Percentiles rank a stretch among this genome's conserved stretches.
phyloP scores from a whole-genome alignment of 371 early-diverging fungal genomes.

The Mucor indicus region DNA sequence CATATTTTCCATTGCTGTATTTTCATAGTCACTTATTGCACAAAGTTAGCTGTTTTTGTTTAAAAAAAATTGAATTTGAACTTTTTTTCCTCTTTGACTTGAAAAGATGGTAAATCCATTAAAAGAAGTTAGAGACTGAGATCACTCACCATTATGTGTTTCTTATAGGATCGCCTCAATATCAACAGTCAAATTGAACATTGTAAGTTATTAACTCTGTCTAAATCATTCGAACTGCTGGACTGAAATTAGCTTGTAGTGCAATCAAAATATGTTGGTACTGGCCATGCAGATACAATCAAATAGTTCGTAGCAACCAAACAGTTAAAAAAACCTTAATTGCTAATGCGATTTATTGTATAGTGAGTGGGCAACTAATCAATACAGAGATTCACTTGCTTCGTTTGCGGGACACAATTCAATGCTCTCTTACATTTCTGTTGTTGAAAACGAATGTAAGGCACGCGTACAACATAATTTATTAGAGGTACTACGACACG shows the following conservation, averaged over 20 bases:
- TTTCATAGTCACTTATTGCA: no score
- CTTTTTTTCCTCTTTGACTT: no score
- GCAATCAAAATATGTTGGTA: slow-evolving; percentile 87
- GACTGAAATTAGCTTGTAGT: slow-evolving; percentile 35
- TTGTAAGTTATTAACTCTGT: slow-evolving; percentile 42
- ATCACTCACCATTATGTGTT: no score
- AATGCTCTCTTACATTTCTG: slow-evolving; percentile 72
- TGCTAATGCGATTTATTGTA: not conserved
- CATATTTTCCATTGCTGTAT: no score
- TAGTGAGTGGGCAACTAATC: slow-evolving; percentile 86
- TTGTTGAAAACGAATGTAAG: slow-evolving; percentile 84
- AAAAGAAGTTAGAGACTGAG: no score
- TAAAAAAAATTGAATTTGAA: no score
- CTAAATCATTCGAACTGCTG: not conserved
- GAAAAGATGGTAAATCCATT: no score
- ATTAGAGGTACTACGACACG: slow-evolving; percentile 59
- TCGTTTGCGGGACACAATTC: slow-evolving; percentile 76
- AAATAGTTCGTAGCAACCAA: slow-evolving; percentile 55
- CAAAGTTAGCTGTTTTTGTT: no score
- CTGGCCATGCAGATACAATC: slow-evolving; percentile 91
- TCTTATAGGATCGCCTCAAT: slow-evolving; percentile 74
- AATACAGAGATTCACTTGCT: slow-evolving; percentile 82
- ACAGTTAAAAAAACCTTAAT: not conserved
- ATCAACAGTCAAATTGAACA: slow-evolving; percentile 84
- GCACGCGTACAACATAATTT: slow-evolving; percentile 72